Percentiles rank a stretch among this genome's conserved stretches.
Evolutionary conservation across 2,329 filamentous ascomycete genomes (phyloP).

Genomic region (Pezicula rhizophila): DNA sequence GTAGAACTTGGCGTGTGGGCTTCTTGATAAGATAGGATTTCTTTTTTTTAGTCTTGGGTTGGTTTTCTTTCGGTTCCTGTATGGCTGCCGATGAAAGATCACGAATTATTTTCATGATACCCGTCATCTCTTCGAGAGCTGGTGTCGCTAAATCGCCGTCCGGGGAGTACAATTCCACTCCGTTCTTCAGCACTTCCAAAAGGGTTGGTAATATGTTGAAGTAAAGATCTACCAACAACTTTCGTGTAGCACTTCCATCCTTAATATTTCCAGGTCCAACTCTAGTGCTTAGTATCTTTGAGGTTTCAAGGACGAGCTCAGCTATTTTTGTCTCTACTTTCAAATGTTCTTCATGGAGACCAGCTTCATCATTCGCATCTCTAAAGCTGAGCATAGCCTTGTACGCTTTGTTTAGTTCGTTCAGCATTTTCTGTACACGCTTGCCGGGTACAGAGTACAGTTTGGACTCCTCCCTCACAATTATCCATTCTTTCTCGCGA

Average conservation of each 20-base stretch:
- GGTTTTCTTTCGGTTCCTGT: not conserved
- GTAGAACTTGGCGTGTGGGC: not conserved
- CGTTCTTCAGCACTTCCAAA: not conserved
- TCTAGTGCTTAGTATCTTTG: not conserved
- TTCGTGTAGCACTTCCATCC: not conserved
- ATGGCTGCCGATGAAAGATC: not conserved
- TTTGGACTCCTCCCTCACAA: too few relatives aligned
- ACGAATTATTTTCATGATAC: not conserved
- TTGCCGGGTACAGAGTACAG: too few relatives aligned
- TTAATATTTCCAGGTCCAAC: not conserved
- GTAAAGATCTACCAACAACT: not conserved
- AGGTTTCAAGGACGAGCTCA: too few relatives aligned
- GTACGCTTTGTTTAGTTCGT: too few relatives aligned
- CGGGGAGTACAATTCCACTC: not conserved
- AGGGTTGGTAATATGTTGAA: not conserved
- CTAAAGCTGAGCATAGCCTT: too few relatives aligned
- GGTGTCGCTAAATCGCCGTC: not conserved
- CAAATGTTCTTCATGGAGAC: too few relatives aligned
- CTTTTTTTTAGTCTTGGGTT: not conserved
- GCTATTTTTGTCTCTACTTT: too few relatives aligned
- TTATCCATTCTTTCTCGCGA: too few relatives aligned
- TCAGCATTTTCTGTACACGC: too few relatives aligned
- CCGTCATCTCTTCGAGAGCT: not conserved
- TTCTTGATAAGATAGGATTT: not conserved
- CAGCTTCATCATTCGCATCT: too few relatives aligned